Conservation (phyloP, 495 filamentous ascomycete species). For the Neurospora sp. region DNA sequence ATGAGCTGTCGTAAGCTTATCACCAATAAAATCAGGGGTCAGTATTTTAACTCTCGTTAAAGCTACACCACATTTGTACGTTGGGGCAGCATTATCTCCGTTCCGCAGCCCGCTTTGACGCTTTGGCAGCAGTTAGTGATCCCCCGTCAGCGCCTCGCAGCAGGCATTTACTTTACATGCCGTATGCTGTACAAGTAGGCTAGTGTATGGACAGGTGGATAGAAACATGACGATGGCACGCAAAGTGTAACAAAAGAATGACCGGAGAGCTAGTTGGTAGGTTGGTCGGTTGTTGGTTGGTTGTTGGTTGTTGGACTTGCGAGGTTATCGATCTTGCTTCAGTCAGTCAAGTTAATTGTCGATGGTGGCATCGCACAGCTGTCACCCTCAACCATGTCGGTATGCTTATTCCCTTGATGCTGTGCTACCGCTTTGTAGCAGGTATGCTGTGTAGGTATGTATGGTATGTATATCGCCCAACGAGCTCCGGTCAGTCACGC, state of each 20-base stretch:
- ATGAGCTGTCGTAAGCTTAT: conserved; percentile 12
- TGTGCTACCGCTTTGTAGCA: not conserved
- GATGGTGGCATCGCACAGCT: not conserved
- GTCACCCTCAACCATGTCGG: not conserved
- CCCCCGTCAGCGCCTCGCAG: not conserved
- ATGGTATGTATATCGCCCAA: not conserved
- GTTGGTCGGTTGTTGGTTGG: not conserved
- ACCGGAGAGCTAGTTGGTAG: not conserved
- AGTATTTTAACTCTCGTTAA: not conserved
- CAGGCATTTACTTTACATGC: not conserved
- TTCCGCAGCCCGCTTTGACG: not conserved
- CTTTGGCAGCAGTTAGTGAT: not conserved
- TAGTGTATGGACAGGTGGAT: not conserved
- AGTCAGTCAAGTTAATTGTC: too few relatives aligned
- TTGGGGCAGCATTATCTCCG: not conserved
- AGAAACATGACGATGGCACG: not conserved
- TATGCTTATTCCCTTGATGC: not conserved
- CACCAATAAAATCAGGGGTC: not conserved
- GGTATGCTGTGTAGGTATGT: not conserved
- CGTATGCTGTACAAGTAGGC: not conserved
- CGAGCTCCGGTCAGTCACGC: not conserved
- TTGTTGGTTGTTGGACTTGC: not conserved
- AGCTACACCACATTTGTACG: not conserved
- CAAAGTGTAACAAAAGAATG: not conserved
- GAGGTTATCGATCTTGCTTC: not conserved